A percentile compares a stretch with the other conserved stretches of the same genome.
phyloP scores from a whole-genome alignment of 768 basidiomycete species.

The Cyclocybe aegerita region DNA sequence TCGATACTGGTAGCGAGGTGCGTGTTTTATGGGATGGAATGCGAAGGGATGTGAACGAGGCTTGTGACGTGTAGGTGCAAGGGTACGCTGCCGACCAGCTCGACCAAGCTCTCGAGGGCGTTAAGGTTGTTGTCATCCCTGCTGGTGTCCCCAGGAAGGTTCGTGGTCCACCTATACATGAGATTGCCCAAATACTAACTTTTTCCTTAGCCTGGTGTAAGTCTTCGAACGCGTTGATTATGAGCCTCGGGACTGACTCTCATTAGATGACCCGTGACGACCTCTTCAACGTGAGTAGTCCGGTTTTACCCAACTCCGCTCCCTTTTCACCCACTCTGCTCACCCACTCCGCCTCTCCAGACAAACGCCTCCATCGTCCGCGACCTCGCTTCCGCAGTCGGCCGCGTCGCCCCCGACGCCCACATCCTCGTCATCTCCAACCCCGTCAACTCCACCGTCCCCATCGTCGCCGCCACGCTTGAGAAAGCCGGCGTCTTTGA shows the following conservation, averaged over 20 bases:
- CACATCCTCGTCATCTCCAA: conserved; percentile 97
- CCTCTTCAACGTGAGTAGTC: conserved; percentile 79
- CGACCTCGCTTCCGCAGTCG: conserved; percentile 88
- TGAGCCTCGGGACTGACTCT: conserved; percentile 23
- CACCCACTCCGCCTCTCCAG: conserved; percentile 38
- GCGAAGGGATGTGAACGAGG: neutral
- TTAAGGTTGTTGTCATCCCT: conserved; percentile 93
- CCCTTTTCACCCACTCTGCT: no score
- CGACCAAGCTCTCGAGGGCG: conserved; percentile 86
- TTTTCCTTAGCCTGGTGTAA: conserved; percentile 73
- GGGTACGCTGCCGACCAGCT: conserved; percentile 87
- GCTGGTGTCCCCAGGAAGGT: conserved; percentile 99
- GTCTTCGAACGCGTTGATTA: conserved; percentile 28
- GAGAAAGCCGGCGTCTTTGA: conserved; percentile 92
- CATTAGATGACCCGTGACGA: conserved; percentile 93
- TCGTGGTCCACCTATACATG: conserved; percentile 17
- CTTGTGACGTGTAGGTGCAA: conserved; percentile 49
- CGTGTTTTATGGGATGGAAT: conserved; percentile 23
- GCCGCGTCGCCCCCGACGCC: conserved; percentile 86
- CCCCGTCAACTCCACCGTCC: conserved; percentile 98
- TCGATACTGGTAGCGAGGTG: conserved; percentile 83
- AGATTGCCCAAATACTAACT: conserved; percentile 19
- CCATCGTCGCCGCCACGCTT: conserved; percentile 91
- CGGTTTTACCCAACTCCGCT: conserved; percentile 6
- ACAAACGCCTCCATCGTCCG: conserved; percentile 98